phyloP scores from a whole-genome alignment of 2,329 filamentous ascomycete genomes.

The Verticillium alfalfae region DNA sequence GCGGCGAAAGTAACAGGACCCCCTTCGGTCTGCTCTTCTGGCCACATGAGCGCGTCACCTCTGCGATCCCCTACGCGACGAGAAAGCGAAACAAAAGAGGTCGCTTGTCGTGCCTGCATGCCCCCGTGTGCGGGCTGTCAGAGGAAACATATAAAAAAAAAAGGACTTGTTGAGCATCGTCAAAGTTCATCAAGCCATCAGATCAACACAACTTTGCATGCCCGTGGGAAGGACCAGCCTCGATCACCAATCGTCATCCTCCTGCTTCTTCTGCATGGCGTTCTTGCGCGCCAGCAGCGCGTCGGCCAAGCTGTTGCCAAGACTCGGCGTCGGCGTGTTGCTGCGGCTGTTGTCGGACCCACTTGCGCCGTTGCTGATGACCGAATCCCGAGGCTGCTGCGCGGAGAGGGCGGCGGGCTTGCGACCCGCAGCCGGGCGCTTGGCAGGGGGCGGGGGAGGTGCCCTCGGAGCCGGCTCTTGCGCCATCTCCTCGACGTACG shows the following conservation, averaged over 20 bases:
- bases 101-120: neutral
- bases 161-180: neutral
- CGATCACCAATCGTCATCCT: conserved; percentile 63
- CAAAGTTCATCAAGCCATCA: neutral
- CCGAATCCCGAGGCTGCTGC: conserved; percentile 55
- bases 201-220: neutral
- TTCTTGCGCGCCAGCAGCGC: conserved; percentile 72
- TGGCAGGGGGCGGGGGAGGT: conserved; percentile 71
- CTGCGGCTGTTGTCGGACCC: conserved; percentile 59
- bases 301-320: conserved; percentile 71
- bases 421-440: conserved; percentile 66
- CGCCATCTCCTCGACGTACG: conserved; percentile 84
- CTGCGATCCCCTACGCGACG: neutral
- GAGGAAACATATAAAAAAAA: neutral
- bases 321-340: conserved; percentile 64
- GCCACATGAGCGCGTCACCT: neutral
- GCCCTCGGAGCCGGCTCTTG: conserved; percentile 57
- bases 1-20: neutral
- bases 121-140: neutral
- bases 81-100: neutral
- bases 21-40: neutral
- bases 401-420: conserved; percentile 67
- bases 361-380: conserved; percentile 54
- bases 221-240: neutral
- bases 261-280: conserved; percentile 65